These are phyloP conservation scores for Lecanicillium sp. DNA, from an alignment of 2,329 filamentous ascomycete genomes.

Conservation along the genomic window DNA sequence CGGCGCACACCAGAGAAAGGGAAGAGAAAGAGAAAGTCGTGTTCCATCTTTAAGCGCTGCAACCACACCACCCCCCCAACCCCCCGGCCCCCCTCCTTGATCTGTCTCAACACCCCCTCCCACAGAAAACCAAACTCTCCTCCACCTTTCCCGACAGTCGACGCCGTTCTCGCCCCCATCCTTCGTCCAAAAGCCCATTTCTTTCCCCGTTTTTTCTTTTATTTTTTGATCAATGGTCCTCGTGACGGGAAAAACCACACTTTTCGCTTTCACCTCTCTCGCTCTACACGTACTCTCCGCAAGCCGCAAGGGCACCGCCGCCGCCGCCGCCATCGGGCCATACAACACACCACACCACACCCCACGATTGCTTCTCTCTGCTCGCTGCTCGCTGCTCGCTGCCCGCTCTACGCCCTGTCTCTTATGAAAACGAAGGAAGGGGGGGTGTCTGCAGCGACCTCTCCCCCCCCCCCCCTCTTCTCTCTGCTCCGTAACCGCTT, in stretches of 20 bases:
- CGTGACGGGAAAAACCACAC: conserved; percentile 10
- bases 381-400: too few relatives aligned
- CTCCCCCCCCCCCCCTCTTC: too few relatives aligned
- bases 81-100: too few relatives aligned
- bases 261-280: too few relatives aligned
- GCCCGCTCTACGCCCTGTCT: background rate
- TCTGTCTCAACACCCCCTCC: too few relatives aligned
- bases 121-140: conserved; percentile 8
- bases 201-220: conserved; percentile 8
- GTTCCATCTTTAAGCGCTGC: background rate
- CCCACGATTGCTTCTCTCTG: too few relatives aligned
- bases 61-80: background rate
- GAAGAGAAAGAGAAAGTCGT: background rate
- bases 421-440: background rate
- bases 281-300: too few relatives aligned
- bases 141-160: conserved; percentile 7
- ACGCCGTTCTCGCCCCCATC: conserved; percentile 12
- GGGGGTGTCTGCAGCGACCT: background rate
- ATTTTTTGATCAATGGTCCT: too few relatives aligned
- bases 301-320: too few relatives aligned
- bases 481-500: conserved; percentile 7
- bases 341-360: too few relatives aligned
- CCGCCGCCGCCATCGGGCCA: too few relatives aligned
- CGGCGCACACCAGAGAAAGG: too few relatives aligned
- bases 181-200: background rate